A percentile compares a stretch with the other conserved stretches of the same genome.
phyloP scores from a whole-genome alignment of 2,329 filamentous ascomycete species.

The Diaporthe caulivora region DNA sequence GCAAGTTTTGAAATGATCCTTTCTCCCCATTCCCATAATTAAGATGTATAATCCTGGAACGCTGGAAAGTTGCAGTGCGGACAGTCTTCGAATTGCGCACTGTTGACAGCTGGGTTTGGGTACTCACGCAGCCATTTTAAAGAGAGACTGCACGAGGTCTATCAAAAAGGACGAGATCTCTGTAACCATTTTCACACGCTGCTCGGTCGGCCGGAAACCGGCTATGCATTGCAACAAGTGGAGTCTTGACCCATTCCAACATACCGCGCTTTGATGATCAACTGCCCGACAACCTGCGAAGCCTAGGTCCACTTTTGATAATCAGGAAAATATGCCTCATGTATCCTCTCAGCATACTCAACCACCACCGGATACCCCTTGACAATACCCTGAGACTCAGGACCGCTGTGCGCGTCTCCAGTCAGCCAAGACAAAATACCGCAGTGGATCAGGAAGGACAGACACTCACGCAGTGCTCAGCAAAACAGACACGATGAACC shows the following conservation, averaged over 20 bases:
- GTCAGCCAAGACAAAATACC: conserved; percentile 32
- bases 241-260: neutral
- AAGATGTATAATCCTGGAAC: too few species aligned
- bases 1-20: too few species aligned
- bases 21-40: too few species aligned
- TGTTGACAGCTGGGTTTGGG: too few species aligned
- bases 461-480: conserved; percentile 65
- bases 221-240: too few species aligned
- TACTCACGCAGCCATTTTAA: too few species aligned
- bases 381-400: conserved; percentile 59
- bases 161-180: too few species aligned
- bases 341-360: conserved; percentile 69
- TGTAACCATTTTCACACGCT: too few species aligned
- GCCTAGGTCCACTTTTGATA: conserved; percentile 58
- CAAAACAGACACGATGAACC: conserved; percentile 66
- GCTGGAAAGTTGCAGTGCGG: too few species aligned
- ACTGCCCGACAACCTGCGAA: neutral
- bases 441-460: neutral
- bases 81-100: too few species aligned
- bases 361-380: conserved; percentile 60
- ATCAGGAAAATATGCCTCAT: conserved; percentile 68
- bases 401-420: conserved; percentile 52
- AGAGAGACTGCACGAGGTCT: accelerated
- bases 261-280: neutral
- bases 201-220: neutral